Percentiles rank a stretch among this genome's conserved stretches.
phyloP scores from a whole-genome alignment of 768 basidiomycete species.

The Pluteus cervinus region DNA sequence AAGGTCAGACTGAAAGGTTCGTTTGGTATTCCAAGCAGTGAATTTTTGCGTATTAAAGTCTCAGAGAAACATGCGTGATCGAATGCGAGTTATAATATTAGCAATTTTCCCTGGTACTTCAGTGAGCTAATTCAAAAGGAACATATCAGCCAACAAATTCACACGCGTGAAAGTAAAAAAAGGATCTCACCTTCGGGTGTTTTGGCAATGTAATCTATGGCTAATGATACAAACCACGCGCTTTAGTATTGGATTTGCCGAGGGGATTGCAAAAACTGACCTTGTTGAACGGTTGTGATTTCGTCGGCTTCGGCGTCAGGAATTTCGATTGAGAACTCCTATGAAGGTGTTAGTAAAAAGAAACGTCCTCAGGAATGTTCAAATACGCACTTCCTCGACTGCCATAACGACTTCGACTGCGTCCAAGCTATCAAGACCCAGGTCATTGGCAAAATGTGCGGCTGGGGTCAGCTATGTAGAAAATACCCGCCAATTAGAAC shows the following conservation, averaged over 20 bases:
- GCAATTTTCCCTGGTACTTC: no score
- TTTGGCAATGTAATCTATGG: constrained; percentile 92
- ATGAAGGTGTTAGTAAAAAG: constrained; percentile 5
- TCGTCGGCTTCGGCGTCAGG: constrained; percentile 95
- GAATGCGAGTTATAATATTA: no score
- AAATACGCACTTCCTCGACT: constrained; percentile 72
- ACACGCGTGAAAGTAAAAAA: no score
- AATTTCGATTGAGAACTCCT: constrained; percentile 98
- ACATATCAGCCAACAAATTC: no score
- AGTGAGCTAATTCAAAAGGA: no score
- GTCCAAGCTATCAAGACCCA: constrained; percentile 93
- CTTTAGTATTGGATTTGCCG: no score
- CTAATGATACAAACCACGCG: no score
- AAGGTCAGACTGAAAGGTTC: no score
- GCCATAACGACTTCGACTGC: constrained; percentile 99
- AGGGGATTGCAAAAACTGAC: constrained; percentile 49
- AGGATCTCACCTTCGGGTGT: constrained; percentile 70
- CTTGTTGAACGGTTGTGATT: constrained; percentile 88
- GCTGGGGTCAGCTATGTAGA: constrained; percentile 51
- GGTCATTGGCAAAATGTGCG: constrained; percentile 71
- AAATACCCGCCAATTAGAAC: background rate
- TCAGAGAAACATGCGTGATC: no score
- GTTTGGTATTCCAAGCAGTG: no score
- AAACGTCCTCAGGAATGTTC: constrained; percentile 1
- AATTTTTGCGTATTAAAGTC: no score